Conservation (phyloP, 2,329 filamentous ascomycete genomes). For the Ceratocystis eucalypticola region DNA sequence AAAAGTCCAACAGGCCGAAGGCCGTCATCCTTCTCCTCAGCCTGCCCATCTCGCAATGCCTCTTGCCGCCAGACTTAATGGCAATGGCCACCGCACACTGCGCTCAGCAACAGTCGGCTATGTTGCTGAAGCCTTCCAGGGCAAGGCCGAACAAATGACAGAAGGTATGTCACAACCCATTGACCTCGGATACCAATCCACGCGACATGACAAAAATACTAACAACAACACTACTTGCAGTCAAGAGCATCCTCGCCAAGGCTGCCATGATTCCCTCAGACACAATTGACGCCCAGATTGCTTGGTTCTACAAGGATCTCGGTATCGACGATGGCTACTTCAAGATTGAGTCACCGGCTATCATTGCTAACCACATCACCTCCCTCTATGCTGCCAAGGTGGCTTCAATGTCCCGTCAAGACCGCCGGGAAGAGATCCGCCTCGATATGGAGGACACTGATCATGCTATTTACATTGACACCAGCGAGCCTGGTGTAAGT, state of each 20-base stretch:
- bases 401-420: slow-evolving; percentile 80
- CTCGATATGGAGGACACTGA: slow-evolving; percentile 90
- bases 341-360: slow-evolving; percentile 71
- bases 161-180: slow-evolving; percentile 40
- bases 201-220: neutral
- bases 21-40: slow-evolving; percentile 56
- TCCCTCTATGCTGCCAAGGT: slow-evolving; percentile 96
- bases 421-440: slow-evolving; percentile 87
- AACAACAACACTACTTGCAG: slow-evolving; percentile 30
- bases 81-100: slow-evolving; percentile 58
- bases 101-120: slow-evolving; percentile 88
- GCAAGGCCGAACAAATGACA: slow-evolving; percentile 83
- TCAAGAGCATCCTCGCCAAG: slow-evolving; percentile 65
- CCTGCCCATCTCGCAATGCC: slow-evolving; percentile 73
- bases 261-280: slow-evolving; percentile 76
- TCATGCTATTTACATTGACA: slow-evolving; percentile 97
- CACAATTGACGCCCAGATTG: slow-evolving; percentile 72
- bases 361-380: slow-evolving; percentile 86
- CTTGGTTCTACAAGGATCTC: slow-evolving; percentile 95
- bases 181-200: neutral
- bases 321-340: slow-evolving; percentile 99
- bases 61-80: slow-evolving; percentile 35
- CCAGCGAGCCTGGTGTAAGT: slow-evolving; percentile 74
- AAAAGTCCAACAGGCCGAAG: slow-evolving; percentile 8
- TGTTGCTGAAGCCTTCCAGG: slow-evolving; percentile 84